Percentiles rank a stretch among this genome's conserved stretches.
These are phyloP conservation scores for Fusarium agapanthi DNA, from an alignment of 2,329 filamentous ascomycete species.

Conservation along the genomic window DNA sequence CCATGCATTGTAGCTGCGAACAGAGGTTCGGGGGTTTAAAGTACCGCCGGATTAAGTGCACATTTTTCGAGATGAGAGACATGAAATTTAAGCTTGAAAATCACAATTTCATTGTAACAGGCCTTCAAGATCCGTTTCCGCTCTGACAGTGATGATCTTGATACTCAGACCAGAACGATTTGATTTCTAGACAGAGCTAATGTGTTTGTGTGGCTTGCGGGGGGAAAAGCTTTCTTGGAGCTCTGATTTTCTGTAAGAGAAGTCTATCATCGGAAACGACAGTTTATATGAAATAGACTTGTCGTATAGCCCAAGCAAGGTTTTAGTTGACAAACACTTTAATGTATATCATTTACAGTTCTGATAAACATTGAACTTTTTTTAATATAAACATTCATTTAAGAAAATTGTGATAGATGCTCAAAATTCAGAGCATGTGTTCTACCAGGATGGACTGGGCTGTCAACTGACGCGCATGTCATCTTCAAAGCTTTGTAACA, in stretches of 20 bases:
- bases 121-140: neutral
- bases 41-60: neutral
- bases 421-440: neutral
- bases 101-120: conserved; percentile 2
- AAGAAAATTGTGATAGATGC: neutral
- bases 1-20: conserved; percentile 33
- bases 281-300: neutral
- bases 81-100: conserved; percentile 19
- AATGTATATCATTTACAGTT: neutral
- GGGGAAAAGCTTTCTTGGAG: neutral
- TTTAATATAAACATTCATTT: too few relatives aligned
- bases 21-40: conserved; percentile 17
- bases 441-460: neutral
- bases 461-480: conserved; percentile 31
- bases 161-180: neutral
- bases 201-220: neutral
- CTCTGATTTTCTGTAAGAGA: neutral
- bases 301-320: neutral
- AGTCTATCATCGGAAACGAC: neutral
- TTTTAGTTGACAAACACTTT: neutral
- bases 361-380: neutral
- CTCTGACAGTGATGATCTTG: neutral
- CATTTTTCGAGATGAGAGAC: neutral
- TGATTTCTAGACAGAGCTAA: neutral
- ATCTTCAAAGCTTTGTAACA: conserved; percentile 18